These are phyloP conservation scores for Penicillium desertorum DNA, from an alignment of 495 filamentous ascomycete genomes.

Conservation along the genomic window DNA sequence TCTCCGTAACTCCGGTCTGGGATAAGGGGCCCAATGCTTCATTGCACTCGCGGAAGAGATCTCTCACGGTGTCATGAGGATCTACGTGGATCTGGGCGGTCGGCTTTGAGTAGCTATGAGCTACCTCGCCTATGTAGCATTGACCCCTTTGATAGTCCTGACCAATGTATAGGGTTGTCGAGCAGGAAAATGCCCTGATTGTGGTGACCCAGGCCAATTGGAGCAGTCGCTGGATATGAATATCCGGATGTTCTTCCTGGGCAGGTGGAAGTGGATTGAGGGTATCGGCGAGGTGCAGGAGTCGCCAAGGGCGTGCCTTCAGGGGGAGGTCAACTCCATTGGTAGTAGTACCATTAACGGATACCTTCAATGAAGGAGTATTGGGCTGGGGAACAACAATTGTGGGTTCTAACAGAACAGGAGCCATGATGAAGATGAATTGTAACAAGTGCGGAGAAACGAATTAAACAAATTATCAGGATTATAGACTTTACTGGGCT, in stretches of 20 bases:
- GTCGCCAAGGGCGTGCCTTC: constrained; percentile 2
- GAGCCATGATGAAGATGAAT: constrained; percentile 11
- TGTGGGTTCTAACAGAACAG: constrained; percentile 13
- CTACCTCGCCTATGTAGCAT: constrained; percentile 16
- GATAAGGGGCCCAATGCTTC: background rate
- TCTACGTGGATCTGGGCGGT: constrained; percentile 19
- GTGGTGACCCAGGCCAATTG: constrained; percentile 20
- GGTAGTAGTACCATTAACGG: no score
- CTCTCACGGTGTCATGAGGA: constrained; percentile 11
- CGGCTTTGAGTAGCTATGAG: background rate
- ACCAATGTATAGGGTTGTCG: constrained; percentile 18
- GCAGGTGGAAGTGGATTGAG: constrained; percentile 4
- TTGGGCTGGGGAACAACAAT: background rate
- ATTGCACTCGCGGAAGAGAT: constrained; percentile 10
- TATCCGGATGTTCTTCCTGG: constrained; percentile 14
- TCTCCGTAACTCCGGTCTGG: background rate
- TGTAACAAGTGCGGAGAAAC: background rate
- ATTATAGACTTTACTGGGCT: background rate
- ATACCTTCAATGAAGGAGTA: background rate
- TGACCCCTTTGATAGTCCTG: constrained; percentile 16
- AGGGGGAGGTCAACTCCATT: constrained; percentile 5
- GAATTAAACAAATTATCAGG: background rate
- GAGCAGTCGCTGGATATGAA: constrained; percentile 20
- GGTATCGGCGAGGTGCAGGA: constrained; percentile 16
- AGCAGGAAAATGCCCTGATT: constrained; percentile 13